Evolutionary conservation across 106 monocot genomes (phyloP).

Genomic region (Dendrobium chrysotoxum): DNA sequence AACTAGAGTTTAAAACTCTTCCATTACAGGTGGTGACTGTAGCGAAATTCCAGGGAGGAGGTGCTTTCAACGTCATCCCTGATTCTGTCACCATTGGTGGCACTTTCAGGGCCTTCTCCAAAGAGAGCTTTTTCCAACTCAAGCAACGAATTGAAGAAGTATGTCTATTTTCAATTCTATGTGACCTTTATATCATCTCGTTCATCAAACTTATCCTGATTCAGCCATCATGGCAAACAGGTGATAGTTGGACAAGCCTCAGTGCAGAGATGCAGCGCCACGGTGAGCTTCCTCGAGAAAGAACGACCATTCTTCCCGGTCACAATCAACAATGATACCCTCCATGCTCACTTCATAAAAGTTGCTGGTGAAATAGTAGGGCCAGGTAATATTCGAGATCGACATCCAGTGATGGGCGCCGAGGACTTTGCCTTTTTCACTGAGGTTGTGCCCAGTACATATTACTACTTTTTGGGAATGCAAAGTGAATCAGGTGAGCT

Average conservation of each 20-base stretch:
- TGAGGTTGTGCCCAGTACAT: constrained; percentile 41
- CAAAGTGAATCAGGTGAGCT: constrained; percentile 12
- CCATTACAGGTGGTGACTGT: constrained; percentile 74
- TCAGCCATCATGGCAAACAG: constrained; percentile 13
- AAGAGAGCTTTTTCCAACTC: constrained; percentile 59
- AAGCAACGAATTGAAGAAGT: constrained; percentile 86
- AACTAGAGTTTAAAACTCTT: no score
- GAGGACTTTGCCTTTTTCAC: constrained; percentile 74
- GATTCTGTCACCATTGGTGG: constrained; percentile 92
- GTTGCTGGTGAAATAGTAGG: constrained; percentile 47
- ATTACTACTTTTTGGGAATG: constrained; percentile 66
- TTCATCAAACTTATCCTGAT: neutral
- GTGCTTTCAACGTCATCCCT: constrained; percentile 88
- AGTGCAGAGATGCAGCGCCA: constrained; percentile 80
- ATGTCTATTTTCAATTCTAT: constrained; percentile 1
- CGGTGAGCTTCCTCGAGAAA: constrained; percentile 46
- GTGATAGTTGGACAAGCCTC: constrained; percentile 81
- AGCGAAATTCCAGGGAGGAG: constrained; percentile 82
- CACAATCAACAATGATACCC: constrained; percentile 57
- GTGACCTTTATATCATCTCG: no score
- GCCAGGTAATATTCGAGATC: constrained; percentile 18
- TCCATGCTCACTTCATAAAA: constrained; percentile 51
- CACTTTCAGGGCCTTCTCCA: constrained; percentile 81
- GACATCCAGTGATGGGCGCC: constrained; percentile 47
- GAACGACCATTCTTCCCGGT: constrained; percentile 39